These are phyloP conservation scores for Phalaenopsis hybrid DNA, from an alignment of 116 monocot species.

Conservation along the genomic window DNA sequence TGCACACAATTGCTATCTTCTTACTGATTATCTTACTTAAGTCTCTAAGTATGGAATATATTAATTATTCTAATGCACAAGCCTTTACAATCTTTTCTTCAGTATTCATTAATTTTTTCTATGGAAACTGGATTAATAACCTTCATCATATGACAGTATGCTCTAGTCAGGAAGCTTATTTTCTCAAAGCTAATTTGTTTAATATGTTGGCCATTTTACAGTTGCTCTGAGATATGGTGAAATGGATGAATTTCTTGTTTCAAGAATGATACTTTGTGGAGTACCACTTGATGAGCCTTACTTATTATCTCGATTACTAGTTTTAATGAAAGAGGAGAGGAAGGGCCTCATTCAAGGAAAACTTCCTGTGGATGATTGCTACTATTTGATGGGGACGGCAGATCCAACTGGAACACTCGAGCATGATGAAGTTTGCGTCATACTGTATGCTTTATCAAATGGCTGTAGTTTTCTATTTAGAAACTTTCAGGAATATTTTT, in stretches of 20 bases:
- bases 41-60: not conserved
- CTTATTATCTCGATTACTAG: conserved; percentile 23
- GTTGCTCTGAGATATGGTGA: conserved; percentile 48
- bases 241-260: conserved; percentile 43
- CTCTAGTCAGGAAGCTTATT: not conserved
- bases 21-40: not conserved
- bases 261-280: conserved; percentile 54
- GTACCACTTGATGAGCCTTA: conserved; percentile 63
- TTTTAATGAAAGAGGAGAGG: conserved; percentile 36
- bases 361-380: conserved; percentile 49
- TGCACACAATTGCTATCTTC: not conserved
- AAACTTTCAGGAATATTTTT: not conserved
- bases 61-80: not conserved
- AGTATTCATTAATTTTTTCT: not conserved
- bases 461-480: conserved; percentile 4
- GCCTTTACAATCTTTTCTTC: not conserved
- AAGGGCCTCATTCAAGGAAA: conserved; percentile 40
- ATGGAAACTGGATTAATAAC: not conserved
- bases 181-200: not conserved
- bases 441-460: conserved; percentile 47
- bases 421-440: conserved; percentile 66
- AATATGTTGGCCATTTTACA: conserved; percentile 13
- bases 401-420: conserved; percentile 55
- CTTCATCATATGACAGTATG: not conserved
- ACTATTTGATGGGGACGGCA: conserved; percentile 74